Conservation (phyloP, 371 early-diverging fungal genomes). For the Nematocida sp. region DNA sequence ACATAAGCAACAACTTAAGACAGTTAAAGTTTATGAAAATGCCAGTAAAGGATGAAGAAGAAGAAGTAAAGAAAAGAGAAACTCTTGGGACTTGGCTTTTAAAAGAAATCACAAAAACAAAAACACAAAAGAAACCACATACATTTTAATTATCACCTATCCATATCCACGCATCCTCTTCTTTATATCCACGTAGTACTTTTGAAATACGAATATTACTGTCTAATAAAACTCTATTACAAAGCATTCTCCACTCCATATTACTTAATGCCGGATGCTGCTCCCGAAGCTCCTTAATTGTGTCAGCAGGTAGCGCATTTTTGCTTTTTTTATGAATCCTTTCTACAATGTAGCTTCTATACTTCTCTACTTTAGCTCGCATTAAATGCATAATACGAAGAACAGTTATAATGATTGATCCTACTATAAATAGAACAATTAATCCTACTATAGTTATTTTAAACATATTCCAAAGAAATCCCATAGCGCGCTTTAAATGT, state of each 20-base stretch:
- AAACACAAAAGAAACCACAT: conserved; percentile 13
- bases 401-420: not conserved
- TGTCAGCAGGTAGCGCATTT: conserved; percentile 8
- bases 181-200: conserved; percentile 5
- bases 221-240: conserved; percentile 31
- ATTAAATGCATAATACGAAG: conserved; percentile 15
- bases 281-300: conserved; percentile 38
- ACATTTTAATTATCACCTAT: conserved; percentile 9
- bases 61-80: conserved; percentile 30
- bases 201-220: conserved; percentile 25
- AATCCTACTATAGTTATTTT: not conserved
- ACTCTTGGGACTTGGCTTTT: conserved; percentile 53
- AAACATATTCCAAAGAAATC: not conserved
- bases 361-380: conserved; percentile 16
- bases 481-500: not conserved
- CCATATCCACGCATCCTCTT: conserved; percentile 40
- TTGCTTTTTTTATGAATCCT: conserved; percentile 23
- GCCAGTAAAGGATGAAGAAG: not conserved
- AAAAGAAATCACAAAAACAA: conserved; percentile 1
- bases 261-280: conserved; percentile 33
- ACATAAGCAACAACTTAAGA: conserved; percentile 55
- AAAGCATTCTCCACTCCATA: conserved; percentile 35
- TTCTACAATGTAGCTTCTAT: conserved; percentile 8
- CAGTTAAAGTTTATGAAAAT: conserved; percentile 51
- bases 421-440: conserved; percentile 1